Evolutionary conservation across 257 asterid species (phyloP), one percentile per base, ranked within the genome.

Genomic region (Nicotiana benthamiana): DNA sequence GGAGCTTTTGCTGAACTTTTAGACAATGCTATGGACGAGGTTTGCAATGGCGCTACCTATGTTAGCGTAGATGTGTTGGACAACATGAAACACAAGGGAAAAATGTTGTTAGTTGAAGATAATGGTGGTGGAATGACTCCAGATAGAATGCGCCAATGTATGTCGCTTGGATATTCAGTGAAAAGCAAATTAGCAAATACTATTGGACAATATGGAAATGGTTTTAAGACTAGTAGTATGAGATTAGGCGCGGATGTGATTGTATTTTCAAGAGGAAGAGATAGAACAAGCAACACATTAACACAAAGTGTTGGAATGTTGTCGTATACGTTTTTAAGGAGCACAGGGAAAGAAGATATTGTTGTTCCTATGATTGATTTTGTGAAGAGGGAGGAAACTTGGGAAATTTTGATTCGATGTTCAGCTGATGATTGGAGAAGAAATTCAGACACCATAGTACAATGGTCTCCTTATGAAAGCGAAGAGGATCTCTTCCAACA

Each of bases 91-190:
- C 87, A 88, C 32, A 43, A 34, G 3, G 84, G 75, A 34, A 89
- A 83, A 77, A 90, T 94, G 96, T 82, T 94, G 85, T 57, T 84
- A 77, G 91, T 91, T 79, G 90, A 93, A 94, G 98, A 96, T 86
- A 86, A 96, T 80, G 99, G 99, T 57, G 98, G 99, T 53, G 99
- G 99, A 81, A 96, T 96, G 99, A 85, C 87, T 75, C 98, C 97
- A 27, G 97, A 91, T 75, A 96, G 90, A 85, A 86, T 96, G 92
- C 97, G 97, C 56, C 96, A 92, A 56, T 94, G 99, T 86, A 92
- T 96, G 98, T 96, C 99, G 15, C 97, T 96, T 59, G 99, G 99
- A 80, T 96, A 96, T 83, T 96, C 99, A 0, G 94, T 87, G 74
- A 96, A 96, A 85, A 90, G 97, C 89, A 93, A 90, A 86, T 80